Base-by-base conservation (phyloP, 345 rosid genomes). In the Schrenkiella parvula region DNA sequence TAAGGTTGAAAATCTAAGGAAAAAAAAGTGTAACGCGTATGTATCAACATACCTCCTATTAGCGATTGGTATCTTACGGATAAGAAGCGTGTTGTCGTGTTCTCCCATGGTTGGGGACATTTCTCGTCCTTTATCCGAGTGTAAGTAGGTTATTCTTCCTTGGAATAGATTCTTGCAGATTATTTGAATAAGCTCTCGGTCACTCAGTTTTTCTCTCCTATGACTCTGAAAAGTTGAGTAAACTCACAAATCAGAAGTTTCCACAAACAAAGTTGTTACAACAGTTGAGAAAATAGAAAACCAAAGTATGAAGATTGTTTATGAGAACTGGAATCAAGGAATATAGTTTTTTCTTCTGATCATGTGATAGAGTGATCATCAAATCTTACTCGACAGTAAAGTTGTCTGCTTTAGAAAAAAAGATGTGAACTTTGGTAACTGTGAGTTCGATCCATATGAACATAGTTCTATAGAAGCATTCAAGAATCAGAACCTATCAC, bases 1-100 rank as follows among this genome's bases (percentile, higher is more conserved):
- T 19, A 35, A 62, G 31, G 8, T 29, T 4, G 56, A 50, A 55
- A 32, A 18, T 19, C 2, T n/a, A 5, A n/a, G 11, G 37, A 29
- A 42, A 23, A 14, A 32, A 55, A 47, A 2, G 28, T 14, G 4
- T 28, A 4, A n/a, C n/a, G 38, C 43, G 34, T 14, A 12, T 5
- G 23, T 13, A 25, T 19, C 22, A 53, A 48, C 35, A 82, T 83
- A 91, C 96, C 52, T 71, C 62, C 92, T 82, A 83, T 82, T 76
- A 31, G 87, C 85, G 38, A 66, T 32, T 14, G 98, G 88, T 80
- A 95, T 76, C 78, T 90, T 95, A 46, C 99, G 86, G 46, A 95
- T 80, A 17, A 95, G 99, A 79, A 89, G 93, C 11, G 98, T 87
- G 60, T 89, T 87, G n/a, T 85, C 87, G 44, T 84, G 72, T 21